A percentile compares a stretch with the other conserved stretches of the same genome.
Evolutionary conservation across 345 rosid species (phyloP).

Genomic region (Adansonia digitata): DNA sequence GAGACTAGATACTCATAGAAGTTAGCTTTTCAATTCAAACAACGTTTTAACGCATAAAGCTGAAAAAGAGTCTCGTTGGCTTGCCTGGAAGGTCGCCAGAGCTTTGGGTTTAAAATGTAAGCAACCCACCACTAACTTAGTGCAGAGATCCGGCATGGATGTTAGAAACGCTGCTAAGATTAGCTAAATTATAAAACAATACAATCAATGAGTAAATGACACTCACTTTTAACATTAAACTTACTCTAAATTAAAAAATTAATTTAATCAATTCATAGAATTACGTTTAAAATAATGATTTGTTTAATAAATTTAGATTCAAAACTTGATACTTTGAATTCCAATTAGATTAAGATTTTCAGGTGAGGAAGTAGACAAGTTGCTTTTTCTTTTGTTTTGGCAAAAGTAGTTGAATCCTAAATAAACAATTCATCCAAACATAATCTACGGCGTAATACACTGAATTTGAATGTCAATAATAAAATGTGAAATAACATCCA

Average conservation of each 20-base stretch:
- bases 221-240: background rate
- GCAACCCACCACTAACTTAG: background rate
- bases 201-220: background rate
- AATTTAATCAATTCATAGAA: too few species aligned
- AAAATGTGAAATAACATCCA: background rate
- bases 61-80: background rate
- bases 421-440: background rate
- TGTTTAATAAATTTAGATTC: too few species aligned
- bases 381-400: background rate
- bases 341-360: too few species aligned
- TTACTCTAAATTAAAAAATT: background rate
- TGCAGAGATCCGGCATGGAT: background rate
- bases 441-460: background rate
- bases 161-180: background rate
- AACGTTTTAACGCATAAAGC: background rate
- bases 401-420: background rate
- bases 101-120: too few species aligned
- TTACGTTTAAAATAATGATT: too few species aligned
- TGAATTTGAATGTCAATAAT: background rate
- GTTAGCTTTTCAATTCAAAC: background rate
- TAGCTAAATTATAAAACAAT: background rate
- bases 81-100: background rate
- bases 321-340: too few species aligned
- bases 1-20: background rate
- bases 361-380: background rate